Percentiles rank a stretch among this genome's conserved stretches.
Conservation (phyloP, 139 green algal genomes). For the Picocystis salinarum region DNA sequence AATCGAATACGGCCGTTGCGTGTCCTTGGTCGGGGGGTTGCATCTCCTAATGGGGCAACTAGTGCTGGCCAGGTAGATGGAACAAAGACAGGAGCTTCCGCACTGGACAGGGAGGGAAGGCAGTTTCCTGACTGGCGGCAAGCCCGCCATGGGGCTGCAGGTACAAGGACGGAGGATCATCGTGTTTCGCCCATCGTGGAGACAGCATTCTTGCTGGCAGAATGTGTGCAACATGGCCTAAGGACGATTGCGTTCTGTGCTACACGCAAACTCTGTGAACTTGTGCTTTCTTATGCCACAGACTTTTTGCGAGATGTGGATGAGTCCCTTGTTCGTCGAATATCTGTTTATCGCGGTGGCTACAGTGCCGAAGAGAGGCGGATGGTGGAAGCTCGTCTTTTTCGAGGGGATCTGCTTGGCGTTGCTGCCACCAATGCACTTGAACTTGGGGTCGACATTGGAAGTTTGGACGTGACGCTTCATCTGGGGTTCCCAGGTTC, state of each 20-base stretch:
- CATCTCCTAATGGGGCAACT: too few relatives aligned
- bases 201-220: constrained; percentile 41
- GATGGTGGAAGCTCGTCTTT: constrained; percentile 15
- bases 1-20: too few relatives aligned
- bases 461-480: constrained; percentile 79
- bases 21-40: too few relatives aligned
- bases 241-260: constrained; percentile 88
- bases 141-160: too few relatives aligned
- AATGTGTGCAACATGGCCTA: constrained; percentile 76
- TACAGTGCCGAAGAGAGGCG: constrained; percentile 16
- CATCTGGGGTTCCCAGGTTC: constrained; percentile 66
- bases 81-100: too few relatives aligned
- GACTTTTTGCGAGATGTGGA: constrained; percentile 32
- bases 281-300: constrained; percentile 69
- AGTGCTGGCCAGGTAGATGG: too few relatives aligned
- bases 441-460: constrained; percentile 89
- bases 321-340: not conserved
- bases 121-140: too few relatives aligned
- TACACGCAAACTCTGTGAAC: constrained; percentile 84
- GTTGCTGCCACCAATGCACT: constrained; percentile 87
- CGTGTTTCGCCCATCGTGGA: constrained; percentile 95
- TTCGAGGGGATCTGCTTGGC: constrained; percentile 28
- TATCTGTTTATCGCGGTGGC: constrained; percentile 11
- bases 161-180: too few relatives aligned
- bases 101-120: too few relatives aligned